Evolutionary conservation across 768 basidiomycete species (phyloP).

Genomic region (Paxillus involutus): DNA sequence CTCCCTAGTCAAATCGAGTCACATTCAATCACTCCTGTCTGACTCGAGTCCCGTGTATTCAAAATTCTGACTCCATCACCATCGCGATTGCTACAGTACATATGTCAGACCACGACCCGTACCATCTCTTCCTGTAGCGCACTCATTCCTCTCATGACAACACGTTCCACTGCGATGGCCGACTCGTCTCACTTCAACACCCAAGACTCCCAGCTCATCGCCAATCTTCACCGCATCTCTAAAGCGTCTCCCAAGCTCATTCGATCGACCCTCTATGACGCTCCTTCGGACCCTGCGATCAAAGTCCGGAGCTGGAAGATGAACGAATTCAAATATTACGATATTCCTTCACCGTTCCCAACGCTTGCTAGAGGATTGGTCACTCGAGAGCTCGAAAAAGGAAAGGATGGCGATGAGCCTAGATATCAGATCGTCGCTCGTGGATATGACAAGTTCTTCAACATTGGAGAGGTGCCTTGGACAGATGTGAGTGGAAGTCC

Average conservation of each 20-base stretch:
- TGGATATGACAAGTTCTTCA: constrained; percentile 99
- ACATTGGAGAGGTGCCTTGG: constrained; percentile 96
- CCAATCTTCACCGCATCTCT: constrained; percentile 51
- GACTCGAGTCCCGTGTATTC: constrained; percentile 4
- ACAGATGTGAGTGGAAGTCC: constrained; percentile 62
- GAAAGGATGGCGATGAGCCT: constrained; percentile 31
- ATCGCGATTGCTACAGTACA: constrained; percentile 7
- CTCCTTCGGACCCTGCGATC: constrained; percentile 55
- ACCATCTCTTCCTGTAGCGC: constrained; percentile 4
- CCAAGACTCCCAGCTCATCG: constrained; percentile 62
- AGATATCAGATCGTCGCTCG: constrained; percentile 72
- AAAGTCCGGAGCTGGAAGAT: constrained; percentile 90
- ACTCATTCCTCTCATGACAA: neutral
- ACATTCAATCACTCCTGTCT: neutral
- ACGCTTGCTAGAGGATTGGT: constrained; percentile 94
- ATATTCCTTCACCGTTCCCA: constrained; percentile 88
- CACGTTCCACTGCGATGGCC: constrained; percentile 15
- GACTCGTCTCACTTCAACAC: constrained; percentile 18
- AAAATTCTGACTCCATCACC: constrained; percentile 2
- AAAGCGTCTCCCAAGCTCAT: constrained; percentile 64
- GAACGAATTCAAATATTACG: constrained; percentile 95
- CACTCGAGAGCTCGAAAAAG: constrained; percentile 48
- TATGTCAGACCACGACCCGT: constrained; percentile 10
- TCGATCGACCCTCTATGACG: constrained; percentile 52
- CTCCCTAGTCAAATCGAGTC: constrained; percentile 5